Evolutionary conservation across 2,329 filamentous ascomycete species (phyloP), one percentile per base, ranked within the genome.

Genomic region (Hypoxylon sp.): DNA sequence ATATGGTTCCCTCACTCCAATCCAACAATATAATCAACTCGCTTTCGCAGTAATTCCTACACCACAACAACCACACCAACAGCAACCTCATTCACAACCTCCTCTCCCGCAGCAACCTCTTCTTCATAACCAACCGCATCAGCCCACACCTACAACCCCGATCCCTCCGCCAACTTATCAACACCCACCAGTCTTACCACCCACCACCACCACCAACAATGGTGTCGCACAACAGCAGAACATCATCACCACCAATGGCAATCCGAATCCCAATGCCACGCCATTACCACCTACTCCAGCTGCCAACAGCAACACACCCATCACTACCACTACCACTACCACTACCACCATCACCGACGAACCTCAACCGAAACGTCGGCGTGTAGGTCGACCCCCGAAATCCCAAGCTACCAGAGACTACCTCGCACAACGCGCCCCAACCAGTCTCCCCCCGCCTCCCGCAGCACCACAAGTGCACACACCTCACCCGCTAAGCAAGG

Each of bases 21-120:
- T 74, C 37, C 70, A 74, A 48, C 70, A 73, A 52, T 72, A 68
- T 47, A 75, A 73, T 35, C 72, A 73, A n/a, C 52, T 67, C 17
- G 10, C 67, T 17, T 63, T 62, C 42, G 19, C 64, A 14, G 24
- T 37, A 48, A 67, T 31, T 56, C 60, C 44, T 29, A 54, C 53
- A 42, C 50, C 19, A 5, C 59, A 57, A 17, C 52, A 24, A 6
- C 59, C 50, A 33, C 59, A 47, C 9, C 56, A 63, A n/a, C 47
- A 48, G 1, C 58, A 63, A 9, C 22, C 48, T 26, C 56, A 50
- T 42, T 54, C 13, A 24, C 61, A 60, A 33, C 22, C 22, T 14
- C 22, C 22, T 14, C 24, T 24, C 19, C 54, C 29, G 4, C 59
- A 60, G 8, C 65, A 66, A 50, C 39, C 46, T 29, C 62, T 44